These are phyloP conservation scores for Nicotiana paniculata DNA, from an alignment of 257 asterid genomes.

Conservation along the genomic window DNA sequence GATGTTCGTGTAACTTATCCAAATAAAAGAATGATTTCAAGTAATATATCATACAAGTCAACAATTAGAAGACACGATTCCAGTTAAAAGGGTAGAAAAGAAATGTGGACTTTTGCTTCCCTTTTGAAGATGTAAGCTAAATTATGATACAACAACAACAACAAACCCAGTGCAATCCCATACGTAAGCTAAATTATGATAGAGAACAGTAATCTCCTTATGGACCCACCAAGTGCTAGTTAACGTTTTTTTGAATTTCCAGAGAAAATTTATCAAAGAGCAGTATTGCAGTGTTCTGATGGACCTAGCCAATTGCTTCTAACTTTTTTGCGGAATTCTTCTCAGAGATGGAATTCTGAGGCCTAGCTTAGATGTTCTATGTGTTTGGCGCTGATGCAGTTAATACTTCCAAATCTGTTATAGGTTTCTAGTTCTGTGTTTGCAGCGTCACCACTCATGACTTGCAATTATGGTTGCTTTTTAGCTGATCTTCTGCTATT, in stretches of 20 bases:
- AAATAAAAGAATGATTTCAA: not conserved
- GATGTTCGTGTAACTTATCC: not conserved
- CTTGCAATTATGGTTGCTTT: not conserved
- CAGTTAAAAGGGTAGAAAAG: not conserved
- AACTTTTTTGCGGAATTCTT: not conserved
- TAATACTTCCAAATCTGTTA: not conserved
- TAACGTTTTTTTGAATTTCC: not conserved
- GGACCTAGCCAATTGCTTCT: not conserved
- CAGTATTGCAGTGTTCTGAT: not conserved
- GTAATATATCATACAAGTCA: not conserved
- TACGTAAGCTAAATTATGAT: not conserved
- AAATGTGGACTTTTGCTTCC: slow-evolving; percentile 4
- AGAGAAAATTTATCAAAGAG: not conserved
- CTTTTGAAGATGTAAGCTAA: not conserved
- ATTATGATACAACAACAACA: not conserved
- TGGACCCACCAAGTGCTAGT: slow-evolving; percentile 1
- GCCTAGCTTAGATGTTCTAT: not conserved
- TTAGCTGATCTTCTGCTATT: not conserved
- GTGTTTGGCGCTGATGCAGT: not conserved
- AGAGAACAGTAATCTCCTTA: not conserved
- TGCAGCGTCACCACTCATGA: not conserved
- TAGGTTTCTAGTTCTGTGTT: not conserved
- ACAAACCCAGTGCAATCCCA: too few relatives aligned
- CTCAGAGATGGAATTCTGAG: not conserved
- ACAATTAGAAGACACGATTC: not conserved